Conservation (phyloP, 164 flowering plant genomes). For the Chloranthus sessilifolius region DNA sequence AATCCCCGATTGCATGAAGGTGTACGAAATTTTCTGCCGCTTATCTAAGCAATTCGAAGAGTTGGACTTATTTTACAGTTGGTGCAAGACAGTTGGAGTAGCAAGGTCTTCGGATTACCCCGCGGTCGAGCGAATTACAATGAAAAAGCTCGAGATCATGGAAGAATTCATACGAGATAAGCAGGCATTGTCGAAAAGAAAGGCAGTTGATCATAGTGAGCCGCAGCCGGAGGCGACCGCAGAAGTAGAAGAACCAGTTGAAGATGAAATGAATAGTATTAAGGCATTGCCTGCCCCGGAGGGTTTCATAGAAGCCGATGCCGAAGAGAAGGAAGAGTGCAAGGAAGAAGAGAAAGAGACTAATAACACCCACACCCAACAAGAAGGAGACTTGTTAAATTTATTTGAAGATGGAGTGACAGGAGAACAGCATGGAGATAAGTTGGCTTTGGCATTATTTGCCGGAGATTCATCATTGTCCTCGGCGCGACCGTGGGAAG, state of each 20-base stretch:
- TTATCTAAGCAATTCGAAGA: slow-evolving; percentile 80
- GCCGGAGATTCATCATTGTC: slow-evolving; percentile 30
- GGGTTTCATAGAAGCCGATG: slow-evolving; percentile 4
- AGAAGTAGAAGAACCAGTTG: slow-evolving; percentile 5
- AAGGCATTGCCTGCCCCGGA: slow-evolving; percentile 71
- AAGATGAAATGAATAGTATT: slow-evolving; percentile 27
- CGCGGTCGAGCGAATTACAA: slow-evolving; percentile 34
- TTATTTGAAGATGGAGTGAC: slow-evolving; percentile 30
- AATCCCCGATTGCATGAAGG: slow-evolving; percentile 57
- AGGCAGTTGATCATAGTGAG: too few relatives aligned
- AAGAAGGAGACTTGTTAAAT: slow-evolving; percentile 50
- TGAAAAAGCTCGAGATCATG: slow-evolving; percentile 41
- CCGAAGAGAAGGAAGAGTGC: slow-evolving; percentile 20
- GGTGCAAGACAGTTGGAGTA: slow-evolving; percentile 34
- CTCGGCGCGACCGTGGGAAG: slow-evolving; percentile 40
- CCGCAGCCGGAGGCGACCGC: neutral
- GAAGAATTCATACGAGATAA: slow-evolving; percentile 41
- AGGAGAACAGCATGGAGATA: slow-evolving; percentile 40
- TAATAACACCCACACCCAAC: neutral
- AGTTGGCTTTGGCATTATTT: slow-evolving; percentile 63
- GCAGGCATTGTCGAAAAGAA: slow-evolving; percentile 14
- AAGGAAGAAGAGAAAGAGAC: slow-evolving; percentile 6
- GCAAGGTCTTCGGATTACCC: slow-evolving; percentile 44
- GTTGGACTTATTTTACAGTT: slow-evolving; percentile 35
- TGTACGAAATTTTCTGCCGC: slow-evolving; percentile 58